Evolutionary conservation across 2,329 filamentous ascomycete species (phyloP).

Genomic region (Fusarium paranaense): DNA sequence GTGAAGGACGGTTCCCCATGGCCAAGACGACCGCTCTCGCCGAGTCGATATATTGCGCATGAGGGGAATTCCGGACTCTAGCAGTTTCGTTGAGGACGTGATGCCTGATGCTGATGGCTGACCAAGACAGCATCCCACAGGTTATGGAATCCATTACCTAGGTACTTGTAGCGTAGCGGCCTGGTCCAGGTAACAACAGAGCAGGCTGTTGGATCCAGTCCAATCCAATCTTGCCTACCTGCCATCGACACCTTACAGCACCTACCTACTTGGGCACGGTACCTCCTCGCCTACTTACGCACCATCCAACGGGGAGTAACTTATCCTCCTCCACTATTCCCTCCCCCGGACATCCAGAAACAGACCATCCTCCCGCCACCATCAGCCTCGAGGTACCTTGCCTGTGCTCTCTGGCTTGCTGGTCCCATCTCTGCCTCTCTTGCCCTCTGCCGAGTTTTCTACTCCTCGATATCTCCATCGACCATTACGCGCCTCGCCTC

Average conservation of each 20-base stretch:
- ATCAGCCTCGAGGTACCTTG: slow-evolving; percentile 15
- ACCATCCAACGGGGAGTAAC: slow-evolving; percentile 34
- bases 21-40: neutral
- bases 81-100: neutral
- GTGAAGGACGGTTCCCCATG: neutral
- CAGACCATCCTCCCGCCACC: slow-evolving; percentile 38
- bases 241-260: neutral
- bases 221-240: slow-evolving; percentile 2
- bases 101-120: slow-evolving; percentile 6
- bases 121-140: neutral
- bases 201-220: neutral
- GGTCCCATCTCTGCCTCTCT: slow-evolving; percentile 3
- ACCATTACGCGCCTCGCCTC: neutral
- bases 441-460: neutral
- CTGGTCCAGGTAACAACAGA: neutral
- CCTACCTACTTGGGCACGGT: slow-evolving; percentile 36
- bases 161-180: slow-evolving; percentile 6
- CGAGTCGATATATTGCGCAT: slow-evolving; percentile 1
- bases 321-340: slow-evolving; percentile 31
- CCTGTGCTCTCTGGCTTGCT: slow-evolving; percentile 10
- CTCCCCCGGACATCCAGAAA: slow-evolving; percentile 33
- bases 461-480: neutral
- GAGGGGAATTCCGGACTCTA: slow-evolving; percentile 6
- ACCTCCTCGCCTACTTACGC: slow-evolving; percentile 8
- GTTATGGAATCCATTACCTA: slow-evolving; percentile 16